These are phyloP conservation scores for Gnomoniopsis smithogilvyi DNA, from an alignment of 2,329 filamentous ascomycete species.

Conservation along the genomic window DNA sequence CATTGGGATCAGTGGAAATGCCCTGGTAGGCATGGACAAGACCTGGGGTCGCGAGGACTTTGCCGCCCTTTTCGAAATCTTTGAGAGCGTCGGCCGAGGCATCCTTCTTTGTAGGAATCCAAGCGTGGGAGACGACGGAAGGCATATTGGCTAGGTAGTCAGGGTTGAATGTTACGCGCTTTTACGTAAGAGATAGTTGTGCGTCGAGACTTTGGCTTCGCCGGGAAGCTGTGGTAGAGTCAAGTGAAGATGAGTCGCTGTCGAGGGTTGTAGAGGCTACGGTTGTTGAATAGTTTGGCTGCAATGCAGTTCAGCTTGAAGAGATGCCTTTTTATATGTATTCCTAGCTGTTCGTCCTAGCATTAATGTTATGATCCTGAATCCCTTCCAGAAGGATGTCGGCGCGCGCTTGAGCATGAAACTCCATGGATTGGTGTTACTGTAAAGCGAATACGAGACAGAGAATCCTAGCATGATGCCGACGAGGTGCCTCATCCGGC, in stretches of 20 bases:
- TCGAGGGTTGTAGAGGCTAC: neutral
- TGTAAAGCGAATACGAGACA: neutral
- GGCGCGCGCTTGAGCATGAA: neutral
- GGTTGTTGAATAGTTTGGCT: no score
- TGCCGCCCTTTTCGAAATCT: constrained; percentile 4
- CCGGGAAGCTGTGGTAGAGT: constrained; percentile 2
- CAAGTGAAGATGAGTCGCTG: neutral
- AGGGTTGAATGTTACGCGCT: neutral
- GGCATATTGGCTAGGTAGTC: constrained; percentile 12
- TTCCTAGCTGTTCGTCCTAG: neutral
- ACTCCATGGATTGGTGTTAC: neutral
- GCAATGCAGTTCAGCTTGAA: no score
- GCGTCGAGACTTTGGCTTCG: neutral
- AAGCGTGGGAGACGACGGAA: constrained; percentile 16
- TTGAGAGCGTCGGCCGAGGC: neutral
- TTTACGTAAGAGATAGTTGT: neutral
- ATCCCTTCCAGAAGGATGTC: neutral
- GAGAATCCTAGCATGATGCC: neutral
- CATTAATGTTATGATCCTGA: neutral
- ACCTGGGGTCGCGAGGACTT: no score
- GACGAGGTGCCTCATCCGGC: no score
- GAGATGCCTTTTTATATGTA: neutral
- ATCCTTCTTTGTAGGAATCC: constrained; percentile 16
- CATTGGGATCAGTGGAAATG: constrained; percentile 11
- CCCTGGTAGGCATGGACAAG: constrained; percentile 14